phyloP scores from a whole-genome alignment of 257 asterid genomes.

The Fraxinus quadrangulata region DNA sequence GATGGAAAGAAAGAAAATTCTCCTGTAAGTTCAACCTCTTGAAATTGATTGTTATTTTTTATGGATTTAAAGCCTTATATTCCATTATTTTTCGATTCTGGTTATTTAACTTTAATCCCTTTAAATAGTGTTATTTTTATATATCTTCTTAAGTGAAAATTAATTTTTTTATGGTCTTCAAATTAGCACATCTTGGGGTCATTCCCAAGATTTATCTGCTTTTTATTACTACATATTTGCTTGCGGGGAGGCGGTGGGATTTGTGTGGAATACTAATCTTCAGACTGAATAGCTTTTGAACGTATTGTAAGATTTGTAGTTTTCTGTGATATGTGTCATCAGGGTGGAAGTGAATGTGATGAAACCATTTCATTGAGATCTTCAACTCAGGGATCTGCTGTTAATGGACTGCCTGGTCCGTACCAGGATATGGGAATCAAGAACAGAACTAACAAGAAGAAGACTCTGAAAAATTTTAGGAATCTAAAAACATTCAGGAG shows the following conservation, averaged over 20 bases:
- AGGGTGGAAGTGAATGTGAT: slow-evolving; percentile 66
- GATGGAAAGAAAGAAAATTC: slow-evolving; percentile 49
- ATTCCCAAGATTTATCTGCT: background rate
- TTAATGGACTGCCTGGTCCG: slow-evolving; percentile 26
- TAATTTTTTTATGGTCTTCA: background rate
- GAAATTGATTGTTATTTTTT: background rate
- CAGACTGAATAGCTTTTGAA: background rate
- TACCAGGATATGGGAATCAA: slow-evolving; percentile 22
- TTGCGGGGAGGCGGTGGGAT: too few species aligned
- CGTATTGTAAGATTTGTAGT: slow-evolving; percentile 3
- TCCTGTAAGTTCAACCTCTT: slow-evolving; percentile 41
- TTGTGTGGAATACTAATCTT: background rate
- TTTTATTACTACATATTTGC: background rate
- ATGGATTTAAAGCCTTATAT: background rate
- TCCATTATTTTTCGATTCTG: slow-evolving; percentile 1
- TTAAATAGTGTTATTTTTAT: too few species aligned
- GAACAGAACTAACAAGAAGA: slow-evolving; percentile 26
- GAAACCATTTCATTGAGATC: slow-evolving; percentile 49
- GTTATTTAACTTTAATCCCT: background rate
- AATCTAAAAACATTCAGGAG: slow-evolving; percentile 45
- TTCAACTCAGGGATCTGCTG: slow-evolving; percentile 58
- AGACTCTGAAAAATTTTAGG: slow-evolving; percentile 33
- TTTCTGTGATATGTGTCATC: slow-evolving; percentile 17
- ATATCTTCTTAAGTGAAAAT: too few species aligned
- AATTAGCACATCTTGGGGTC: background rate